phyloP scores from a whole-genome alignment of 306 rosid genomes.

The Rosa lucieae region DNA sequence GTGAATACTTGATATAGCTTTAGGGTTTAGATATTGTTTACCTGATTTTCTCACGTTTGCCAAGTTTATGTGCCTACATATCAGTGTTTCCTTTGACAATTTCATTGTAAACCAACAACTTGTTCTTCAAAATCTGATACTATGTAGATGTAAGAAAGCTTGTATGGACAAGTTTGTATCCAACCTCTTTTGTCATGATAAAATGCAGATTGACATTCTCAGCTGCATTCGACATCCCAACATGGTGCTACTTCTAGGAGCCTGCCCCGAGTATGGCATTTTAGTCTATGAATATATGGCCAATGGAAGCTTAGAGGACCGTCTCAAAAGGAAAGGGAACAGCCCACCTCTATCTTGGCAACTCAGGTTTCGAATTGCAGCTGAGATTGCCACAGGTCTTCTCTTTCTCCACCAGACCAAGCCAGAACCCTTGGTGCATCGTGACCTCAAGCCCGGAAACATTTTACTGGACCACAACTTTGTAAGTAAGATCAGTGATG shows the following conservation, averaged over 20 bases:
- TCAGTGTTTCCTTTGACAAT: neutral
- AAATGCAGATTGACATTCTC: conserved; percentile 80
- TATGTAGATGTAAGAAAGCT: neutral
- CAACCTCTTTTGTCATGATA: neutral
- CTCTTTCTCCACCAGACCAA: conserved; percentile 91
- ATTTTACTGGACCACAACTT: conserved; percentile 74
- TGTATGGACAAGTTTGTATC: neutral
- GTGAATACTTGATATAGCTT: neutral
- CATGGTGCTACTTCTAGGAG: conserved; percentile 96
- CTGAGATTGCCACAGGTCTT: conserved; percentile 79
- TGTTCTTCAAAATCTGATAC: neutral
- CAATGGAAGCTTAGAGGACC: conserved; percentile 85
- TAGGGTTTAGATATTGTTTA: neutral
- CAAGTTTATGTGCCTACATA: neutral
- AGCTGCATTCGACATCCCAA: conserved; percentile 94
- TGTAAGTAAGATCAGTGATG: conserved; percentile 82
- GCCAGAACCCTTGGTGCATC: conserved; percentile 95
- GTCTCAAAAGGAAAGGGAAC: conserved; percentile 53
- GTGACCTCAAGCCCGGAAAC: conserved; percentile 92
- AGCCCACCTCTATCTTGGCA: conserved; percentile 59
- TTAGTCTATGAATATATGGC: conserved; percentile 89
- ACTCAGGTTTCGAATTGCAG: conserved; percentile 68
- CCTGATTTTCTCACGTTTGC: too few species aligned
- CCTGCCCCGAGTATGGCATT: conserved; percentile 85
- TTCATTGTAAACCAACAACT: neutral